Base-by-base conservation (phyloP, 148 eudicot species). In the Silene conica region DNA sequence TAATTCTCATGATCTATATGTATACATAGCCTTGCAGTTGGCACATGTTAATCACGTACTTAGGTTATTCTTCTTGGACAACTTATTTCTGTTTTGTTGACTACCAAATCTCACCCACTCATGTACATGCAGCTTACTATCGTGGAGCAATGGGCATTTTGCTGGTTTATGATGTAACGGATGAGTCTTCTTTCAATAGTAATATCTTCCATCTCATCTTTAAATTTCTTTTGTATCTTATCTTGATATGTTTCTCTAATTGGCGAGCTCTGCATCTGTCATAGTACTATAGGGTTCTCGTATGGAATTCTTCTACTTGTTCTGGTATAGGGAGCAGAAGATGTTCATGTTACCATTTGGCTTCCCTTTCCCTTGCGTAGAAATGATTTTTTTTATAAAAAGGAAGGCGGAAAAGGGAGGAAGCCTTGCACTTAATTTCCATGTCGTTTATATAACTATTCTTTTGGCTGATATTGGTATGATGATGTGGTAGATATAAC, bases 111-210 rank as follows among this genome's bases (percentile, higher is more conserved):
- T 73, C 45, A 60, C 25, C 15, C n/a, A 67, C 20, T 65, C 7
- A 18, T 72, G 45, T 68, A 68, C 80, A 23, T 80, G 82, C 91
- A 89, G 89, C 91, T 78, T 91, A 91, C 70, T 91, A 91, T 67
- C 96, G 96, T 57, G 96, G 93, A 79, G 96, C 96, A 78, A 91
- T 90, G 96, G 96, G 96, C 38, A 90, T 90, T 76, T 80, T 90
- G 89, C 82, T 90, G 86, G 90, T 88, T 68, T 90, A 90, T 70
- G 96, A 90, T 76, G 96, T 88, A 14, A 88, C 96, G 56, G 96
- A 90, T 64, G 96, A 90, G 74, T 84, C 96, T 25, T 88, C 96
- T 61, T 90, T 90, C 73, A 90, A 88, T 83, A 90, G 89, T 84
- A 85, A 88, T 58, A 28, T 16, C 82, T 80, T 72, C 25, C 12